Percentiles rank a stretch among this genome's conserved stretches.
Evolutionary conservation across 75 land plant species (phyloP).

Genomic region (Azolla pinnata): DNA sequence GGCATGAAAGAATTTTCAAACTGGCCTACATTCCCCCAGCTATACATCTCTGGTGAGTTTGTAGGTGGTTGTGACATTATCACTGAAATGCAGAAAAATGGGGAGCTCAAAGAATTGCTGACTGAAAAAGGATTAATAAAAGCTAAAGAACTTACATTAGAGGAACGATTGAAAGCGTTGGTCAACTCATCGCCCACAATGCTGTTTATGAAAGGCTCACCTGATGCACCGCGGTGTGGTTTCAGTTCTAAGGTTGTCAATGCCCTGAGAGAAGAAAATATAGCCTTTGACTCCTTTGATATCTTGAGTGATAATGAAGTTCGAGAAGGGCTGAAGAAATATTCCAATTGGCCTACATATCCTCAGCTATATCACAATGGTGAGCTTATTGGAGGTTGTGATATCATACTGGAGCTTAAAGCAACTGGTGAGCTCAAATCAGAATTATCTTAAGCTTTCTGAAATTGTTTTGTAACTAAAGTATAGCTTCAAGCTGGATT

Average conservation of each 20-base stretch:
- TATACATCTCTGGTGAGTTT: conserved; percentile 67
- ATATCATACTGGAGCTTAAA: conserved; percentile 65
- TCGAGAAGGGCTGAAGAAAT: conserved; percentile 70
- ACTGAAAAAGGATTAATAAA: conserved; percentile 54
- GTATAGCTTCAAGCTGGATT: no score
- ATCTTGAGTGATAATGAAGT: conserved; percentile 71
- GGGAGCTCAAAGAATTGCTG: conserved; percentile 51
- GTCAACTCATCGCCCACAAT: conserved; percentile 45
- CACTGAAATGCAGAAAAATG: conserved; percentile 73
- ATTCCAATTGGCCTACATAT: conserved; percentile 85
- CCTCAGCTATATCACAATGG: conserved; percentile 93
- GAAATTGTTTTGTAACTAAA: no score
- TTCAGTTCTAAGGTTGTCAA: conserved; percentile 85
- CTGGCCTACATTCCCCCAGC: conserved; percentile 85
- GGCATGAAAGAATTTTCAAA: conserved; percentile 73
- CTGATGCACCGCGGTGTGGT: conserved; percentile 68
- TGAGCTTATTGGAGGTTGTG: conserved; percentile 82
- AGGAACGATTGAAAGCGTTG: conserved; percentile 50
- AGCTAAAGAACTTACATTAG: conserved; percentile 34
- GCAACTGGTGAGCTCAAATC: conserved; percentile 63
- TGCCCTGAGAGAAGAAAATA: conserved; percentile 45
- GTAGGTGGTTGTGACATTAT: conserved; percentile 82
- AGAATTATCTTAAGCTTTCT: not conserved
- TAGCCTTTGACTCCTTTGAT: conserved; percentile 66
- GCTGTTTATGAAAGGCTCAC: conserved; percentile 82